Evolutionary conservation across 2,329 filamentous ascomycete genomes (phyloP).

Genomic region (Ophiostoma triangulosporum): DNA sequence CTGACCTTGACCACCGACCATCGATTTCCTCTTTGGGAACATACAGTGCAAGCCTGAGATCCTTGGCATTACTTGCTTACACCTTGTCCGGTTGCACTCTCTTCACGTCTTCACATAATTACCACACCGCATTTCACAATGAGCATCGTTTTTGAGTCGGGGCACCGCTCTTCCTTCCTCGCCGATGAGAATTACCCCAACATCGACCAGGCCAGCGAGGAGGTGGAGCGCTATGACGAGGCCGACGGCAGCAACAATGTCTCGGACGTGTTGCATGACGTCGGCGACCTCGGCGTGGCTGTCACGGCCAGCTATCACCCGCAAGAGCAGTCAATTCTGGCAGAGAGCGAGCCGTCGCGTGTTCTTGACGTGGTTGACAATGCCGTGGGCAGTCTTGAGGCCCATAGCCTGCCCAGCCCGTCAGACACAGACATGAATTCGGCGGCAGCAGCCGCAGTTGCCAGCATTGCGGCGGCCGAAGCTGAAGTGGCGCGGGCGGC

Average conservation of each 20-base stretch:
- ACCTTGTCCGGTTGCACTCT: too few relatives aligned
- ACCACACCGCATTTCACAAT: slow-evolving; percentile 5
- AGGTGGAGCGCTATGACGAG: slow-evolving; percentile 11
- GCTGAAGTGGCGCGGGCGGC: slow-evolving; percentile 1
- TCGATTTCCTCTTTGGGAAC: too few relatives aligned
- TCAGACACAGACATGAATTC: slow-evolving; percentile 9
- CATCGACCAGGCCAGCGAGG: slow-evolving; percentile 15
- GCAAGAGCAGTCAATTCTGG: slow-evolving; percentile 11
- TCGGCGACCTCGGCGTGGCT: slow-evolving; percentile 11
- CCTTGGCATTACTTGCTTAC: too few relatives aligned
- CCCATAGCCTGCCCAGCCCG: not conserved
- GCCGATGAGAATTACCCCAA: slow-evolving; percentile 15
- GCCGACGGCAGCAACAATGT: slow-evolving; percentile 6
- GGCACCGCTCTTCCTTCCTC: slow-evolving; percentile 10
- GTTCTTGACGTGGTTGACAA: not conserved
- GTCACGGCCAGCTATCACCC: slow-evolving; percentile 12
- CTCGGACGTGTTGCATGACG: slow-evolving; percentile 10
- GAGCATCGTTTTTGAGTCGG: slow-evolving; percentile 15
- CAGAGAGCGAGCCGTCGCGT: slow-evolving; percentile 12
- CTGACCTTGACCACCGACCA: too few relatives aligned
- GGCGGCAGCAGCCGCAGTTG: slow-evolving; percentile 8
- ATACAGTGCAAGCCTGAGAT: too few relatives aligned
- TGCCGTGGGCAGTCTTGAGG: not conserved
- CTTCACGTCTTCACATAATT: not conserved
- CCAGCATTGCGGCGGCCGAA: slow-evolving; percentile 2